These are phyloP conservation scores for Acanthamoeba lenticulata DNA, from an alignment of 208 protist genomes.

Conservation along the genomic window DNA sequence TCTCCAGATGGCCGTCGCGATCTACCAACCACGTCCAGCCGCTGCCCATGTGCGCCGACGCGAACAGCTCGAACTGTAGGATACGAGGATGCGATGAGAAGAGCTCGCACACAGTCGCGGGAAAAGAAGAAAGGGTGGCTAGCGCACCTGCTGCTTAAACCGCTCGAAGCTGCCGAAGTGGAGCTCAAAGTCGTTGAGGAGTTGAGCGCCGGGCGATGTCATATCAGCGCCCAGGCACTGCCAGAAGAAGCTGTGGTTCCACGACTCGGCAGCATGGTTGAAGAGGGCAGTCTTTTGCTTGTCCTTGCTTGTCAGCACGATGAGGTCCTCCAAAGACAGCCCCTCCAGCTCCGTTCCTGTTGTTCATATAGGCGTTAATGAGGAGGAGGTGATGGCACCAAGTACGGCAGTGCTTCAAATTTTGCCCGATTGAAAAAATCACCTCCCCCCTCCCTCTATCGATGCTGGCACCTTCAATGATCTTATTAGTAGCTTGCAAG, in stretches of 20 bases:
- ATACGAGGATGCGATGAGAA: neutral
- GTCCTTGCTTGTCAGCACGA: neutral
- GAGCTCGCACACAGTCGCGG: neutral
- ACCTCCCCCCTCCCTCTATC: too few relatives aligned
- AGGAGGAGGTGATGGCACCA: neutral
- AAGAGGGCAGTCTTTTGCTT: neutral
- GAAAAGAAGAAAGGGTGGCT: too few relatives aligned
- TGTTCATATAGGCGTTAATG: neutral
- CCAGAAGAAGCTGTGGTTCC: slow-evolving; percentile 42
- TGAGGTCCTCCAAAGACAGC: neutral
- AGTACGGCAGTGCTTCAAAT: too few relatives aligned
- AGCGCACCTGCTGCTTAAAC: neutral
- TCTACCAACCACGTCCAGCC: slow-evolving; percentile 21
- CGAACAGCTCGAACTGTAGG: neutral
- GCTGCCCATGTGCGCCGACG: neutral
- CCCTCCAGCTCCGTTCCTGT: neutral
- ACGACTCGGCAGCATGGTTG: neutral
- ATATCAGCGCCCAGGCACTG: neutral
- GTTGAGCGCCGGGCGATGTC: neutral
- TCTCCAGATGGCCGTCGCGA: neutral
- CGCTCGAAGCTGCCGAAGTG: neutral
- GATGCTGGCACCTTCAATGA: neutral
- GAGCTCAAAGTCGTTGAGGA: neutral
- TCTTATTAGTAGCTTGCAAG: neutral
- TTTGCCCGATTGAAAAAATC: too few relatives aligned